phyloP scores from a whole-genome alignment of 192 early-diverging fungal species.

The Diversispora eburnea region DNA sequence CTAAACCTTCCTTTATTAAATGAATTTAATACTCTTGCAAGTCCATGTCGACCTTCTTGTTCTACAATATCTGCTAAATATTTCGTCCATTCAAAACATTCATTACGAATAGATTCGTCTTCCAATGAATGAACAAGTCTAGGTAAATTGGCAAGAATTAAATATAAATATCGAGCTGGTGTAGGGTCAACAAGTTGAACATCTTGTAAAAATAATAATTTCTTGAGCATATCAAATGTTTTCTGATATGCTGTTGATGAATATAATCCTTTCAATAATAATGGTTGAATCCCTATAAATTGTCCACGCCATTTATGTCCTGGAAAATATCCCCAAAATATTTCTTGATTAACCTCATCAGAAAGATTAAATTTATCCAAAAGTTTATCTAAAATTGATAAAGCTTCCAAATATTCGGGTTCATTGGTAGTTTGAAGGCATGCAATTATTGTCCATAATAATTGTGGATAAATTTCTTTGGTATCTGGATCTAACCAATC shows the following conservation, averaged over 20 bases:
- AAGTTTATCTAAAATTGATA: slow-evolving; percentile 63
- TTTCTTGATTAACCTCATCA: slow-evolving; percentile 40
- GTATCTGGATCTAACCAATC: slow-evolving; percentile 49
- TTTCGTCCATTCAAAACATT: slow-evolving; percentile 50
- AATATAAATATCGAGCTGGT: slow-evolving; percentile 52
- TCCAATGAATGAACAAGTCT: slow-evolving; percentile 65
- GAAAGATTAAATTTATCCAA: slow-evolving; percentile 57
- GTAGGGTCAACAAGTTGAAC: slow-evolving; percentile 61
- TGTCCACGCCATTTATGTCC: slow-evolving; percentile 64
- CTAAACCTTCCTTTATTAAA: slow-evolving; percentile 66
- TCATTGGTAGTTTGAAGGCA: slow-evolving; percentile 70
- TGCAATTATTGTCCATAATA: slow-evolving; percentile 80
- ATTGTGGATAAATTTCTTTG: slow-evolving; percentile 67
- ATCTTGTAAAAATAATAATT: slow-evolving; percentile 52
- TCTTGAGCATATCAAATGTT: slow-evolving; percentile 57
- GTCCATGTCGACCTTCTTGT: slow-evolving; percentile 40
- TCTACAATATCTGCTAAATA: slow-evolving; percentile 51
- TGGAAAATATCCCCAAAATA: slow-evolving; percentile 62
- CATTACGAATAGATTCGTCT: slow-evolving; percentile 42
- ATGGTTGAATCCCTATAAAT: slow-evolving; percentile 71
- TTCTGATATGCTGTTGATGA: slow-evolving; percentile 53
- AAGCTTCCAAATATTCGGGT: slow-evolving; percentile 70
- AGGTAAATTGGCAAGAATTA: slow-evolving; percentile 68
- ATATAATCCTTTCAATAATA: slow-evolving; percentile 68
- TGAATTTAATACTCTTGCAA: slow-evolving; percentile 53